phyloP scores from a whole-genome alignment of 768 basidiomycete species.

The Jaapia argillacea region DNA sequence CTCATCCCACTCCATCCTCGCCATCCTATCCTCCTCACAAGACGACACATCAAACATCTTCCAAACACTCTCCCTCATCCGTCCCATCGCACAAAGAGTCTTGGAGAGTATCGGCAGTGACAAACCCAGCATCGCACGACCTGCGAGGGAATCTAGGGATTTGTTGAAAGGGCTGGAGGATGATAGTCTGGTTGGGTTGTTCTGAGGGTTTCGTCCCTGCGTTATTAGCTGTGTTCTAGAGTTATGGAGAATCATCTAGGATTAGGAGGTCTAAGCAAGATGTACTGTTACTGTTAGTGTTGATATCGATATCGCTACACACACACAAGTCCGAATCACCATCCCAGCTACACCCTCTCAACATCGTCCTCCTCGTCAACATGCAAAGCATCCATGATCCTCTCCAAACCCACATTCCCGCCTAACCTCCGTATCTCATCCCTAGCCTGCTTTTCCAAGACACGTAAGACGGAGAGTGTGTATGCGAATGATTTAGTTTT shows the following conservation, averaged over 20 bases:
- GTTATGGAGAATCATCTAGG: too few relatives aligned
- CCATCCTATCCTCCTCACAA: slow-evolving; percentile 41
- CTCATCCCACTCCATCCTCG: slow-evolving; percentile 50
- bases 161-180: slow-evolving; percentile 32
- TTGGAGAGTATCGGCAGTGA: slow-evolving; percentile 61
- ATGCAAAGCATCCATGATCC: slow-evolving; percentile 40
- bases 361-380: background rate
- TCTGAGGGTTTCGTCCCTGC: too few relatives aligned
- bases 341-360: too few relatives aligned
- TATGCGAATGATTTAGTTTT: slow-evolving; percentile 84
- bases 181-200: background rate
- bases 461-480: slow-evolving; percentile 58
- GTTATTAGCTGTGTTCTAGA: too few relatives aligned
- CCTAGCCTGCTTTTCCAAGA: slow-evolving; percentile 56
- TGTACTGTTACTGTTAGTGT: too few relatives aligned
- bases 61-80: slow-evolving; percentile 51
- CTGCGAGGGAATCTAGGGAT: slow-evolving; percentile 78
- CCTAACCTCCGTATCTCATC: slow-evolving; percentile 66
- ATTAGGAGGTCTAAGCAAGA: too few relatives aligned
- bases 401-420: slow-evolving; percentile 58
- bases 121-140: slow-evolving; percentile 61
- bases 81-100: slow-evolving; percentile 63
- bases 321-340: too few relatives aligned
- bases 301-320: too few relatives aligned
- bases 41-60: slow-evolving; percentile 39